A percentile compares a stretch with the other conserved stretches of the same genome.
Conservation (phyloP, 306 rosid species). For the Fragaria vesca region DNA sequence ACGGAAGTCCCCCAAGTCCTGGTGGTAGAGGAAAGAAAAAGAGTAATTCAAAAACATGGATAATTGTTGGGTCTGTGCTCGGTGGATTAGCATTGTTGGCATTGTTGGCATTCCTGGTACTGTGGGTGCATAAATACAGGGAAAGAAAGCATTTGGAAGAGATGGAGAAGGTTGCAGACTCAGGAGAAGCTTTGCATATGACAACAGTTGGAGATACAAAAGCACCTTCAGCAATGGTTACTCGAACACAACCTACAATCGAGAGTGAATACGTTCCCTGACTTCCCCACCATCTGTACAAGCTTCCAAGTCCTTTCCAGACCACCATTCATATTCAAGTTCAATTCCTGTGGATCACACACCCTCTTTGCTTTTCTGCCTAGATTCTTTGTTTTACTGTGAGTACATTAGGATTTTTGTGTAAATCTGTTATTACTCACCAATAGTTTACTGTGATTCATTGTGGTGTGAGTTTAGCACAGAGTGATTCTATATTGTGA, state of each 20-base stretch:
- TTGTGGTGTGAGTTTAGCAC: conserved; percentile 56
- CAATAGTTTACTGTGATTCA: conserved; percentile 49
- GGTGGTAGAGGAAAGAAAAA: conserved; percentile 33
- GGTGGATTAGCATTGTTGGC: conserved; percentile 66
- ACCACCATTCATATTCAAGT: conserved; percentile 44
- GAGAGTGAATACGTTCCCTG: conserved; percentile 91
- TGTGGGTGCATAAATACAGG: conserved; percentile 57
- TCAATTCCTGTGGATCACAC: conserved; percentile 46
- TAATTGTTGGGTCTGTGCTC: conserved; percentile 70
- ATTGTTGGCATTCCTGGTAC: conserved; percentile 43
- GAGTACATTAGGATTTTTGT: conserved; percentile 63
- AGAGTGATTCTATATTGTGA: conserved; percentile 55
- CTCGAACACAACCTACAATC: conserved; percentile 85
- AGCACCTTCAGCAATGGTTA: conserved; percentile 87
- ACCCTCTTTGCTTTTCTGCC: conserved; percentile 28
- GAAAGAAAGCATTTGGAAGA: conserved; percentile 59
- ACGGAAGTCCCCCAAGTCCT: conserved; percentile 30
- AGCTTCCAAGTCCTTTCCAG: conserved; percentile 28
- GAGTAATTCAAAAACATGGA: conserved; percentile 52
- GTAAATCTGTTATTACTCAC: conserved; percentile 50
- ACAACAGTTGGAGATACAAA: conserved; percentile 68
- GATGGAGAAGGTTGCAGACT: conserved; percentile 90
- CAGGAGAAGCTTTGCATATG: conserved; percentile 89
- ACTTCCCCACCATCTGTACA: conserved; percentile 43
- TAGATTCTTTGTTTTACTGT: conserved; percentile 52